phyloP scores from a whole-genome alignment of 2,329 filamentous ascomycete genomes.

The Fusarium annulatum region DNA sequence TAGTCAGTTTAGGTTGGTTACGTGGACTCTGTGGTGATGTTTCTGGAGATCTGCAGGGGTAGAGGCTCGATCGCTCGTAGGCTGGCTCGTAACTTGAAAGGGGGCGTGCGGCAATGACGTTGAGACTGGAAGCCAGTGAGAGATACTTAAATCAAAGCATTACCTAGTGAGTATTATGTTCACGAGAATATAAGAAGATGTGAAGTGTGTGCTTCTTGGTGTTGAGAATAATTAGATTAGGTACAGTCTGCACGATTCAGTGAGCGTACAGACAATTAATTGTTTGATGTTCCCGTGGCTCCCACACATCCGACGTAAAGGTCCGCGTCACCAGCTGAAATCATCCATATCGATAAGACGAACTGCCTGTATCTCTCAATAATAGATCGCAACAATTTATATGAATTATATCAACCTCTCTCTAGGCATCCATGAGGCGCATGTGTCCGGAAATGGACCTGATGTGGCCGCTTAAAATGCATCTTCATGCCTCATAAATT shows the following conservation, averaged over 20 bases:
- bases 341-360: not conserved
- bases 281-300: constrained; percentile 4
- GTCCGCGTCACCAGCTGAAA: not conserved
- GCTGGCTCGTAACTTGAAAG: constrained; percentile 4
- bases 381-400: not conserved
- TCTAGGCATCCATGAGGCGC: not conserved
- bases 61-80: not conserved
- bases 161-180: fast-evolving
- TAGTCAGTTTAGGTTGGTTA: constrained; percentile 6
- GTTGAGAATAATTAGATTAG: not conserved
- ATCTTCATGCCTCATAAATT: not conserved
- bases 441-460: constrained; percentile 13
- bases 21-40: constrained; percentile 2
- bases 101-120: constrained; percentile 3
- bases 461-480: constrained; percentile 38
- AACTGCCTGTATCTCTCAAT: not conserved
- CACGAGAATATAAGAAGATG: not conserved
- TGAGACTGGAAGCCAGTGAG: not conserved
- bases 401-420: not conserved
- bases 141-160: not conserved
- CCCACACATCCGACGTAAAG: constrained; percentile 1
- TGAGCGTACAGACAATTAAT: not conserved
- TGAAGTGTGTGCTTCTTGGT: not conserved
- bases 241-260: not conserved
- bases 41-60: constrained; percentile 18